Conservation (phyloP, 2,329 filamentous ascomycete genomes). For the Fusarium foetens region DNA sequence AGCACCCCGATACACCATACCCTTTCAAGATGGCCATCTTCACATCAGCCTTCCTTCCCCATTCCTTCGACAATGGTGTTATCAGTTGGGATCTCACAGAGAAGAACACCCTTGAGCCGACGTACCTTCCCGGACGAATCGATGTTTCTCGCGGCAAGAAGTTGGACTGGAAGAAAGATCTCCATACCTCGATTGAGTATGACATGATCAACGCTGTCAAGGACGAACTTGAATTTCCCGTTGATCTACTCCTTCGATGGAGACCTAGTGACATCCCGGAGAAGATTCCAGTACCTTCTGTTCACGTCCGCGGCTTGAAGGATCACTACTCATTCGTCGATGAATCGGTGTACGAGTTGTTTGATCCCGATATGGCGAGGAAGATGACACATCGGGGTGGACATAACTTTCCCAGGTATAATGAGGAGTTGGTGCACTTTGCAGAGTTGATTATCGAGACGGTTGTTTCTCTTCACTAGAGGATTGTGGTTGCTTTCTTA, state of each 20-base stretch:
- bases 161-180: neutral
- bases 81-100: neutral
- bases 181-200: neutral
- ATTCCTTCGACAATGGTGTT: neutral
- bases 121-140: neutral
- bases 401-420: neutral
- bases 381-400: neutral
- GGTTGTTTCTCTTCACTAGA: neutral
- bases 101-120: neutral
- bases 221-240: neutral
- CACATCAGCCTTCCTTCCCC: neutral
- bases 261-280: neutral
- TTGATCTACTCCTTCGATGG: neutral
- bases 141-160: neutral
- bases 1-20: neutral
- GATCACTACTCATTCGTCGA: neutral
- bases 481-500: neutral
- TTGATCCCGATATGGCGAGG: neutral
- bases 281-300: neutral
- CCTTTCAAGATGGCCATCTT: neutral
- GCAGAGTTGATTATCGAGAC: neutral
- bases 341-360: neutral
- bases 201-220: neutral
- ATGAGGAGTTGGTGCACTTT: neutral
- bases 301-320: neutral